These are phyloP conservation scores for Lactifluus subvellereus DNA, from an alignment of 768 basidiomycete genomes.

Conservation along the genomic window DNA sequence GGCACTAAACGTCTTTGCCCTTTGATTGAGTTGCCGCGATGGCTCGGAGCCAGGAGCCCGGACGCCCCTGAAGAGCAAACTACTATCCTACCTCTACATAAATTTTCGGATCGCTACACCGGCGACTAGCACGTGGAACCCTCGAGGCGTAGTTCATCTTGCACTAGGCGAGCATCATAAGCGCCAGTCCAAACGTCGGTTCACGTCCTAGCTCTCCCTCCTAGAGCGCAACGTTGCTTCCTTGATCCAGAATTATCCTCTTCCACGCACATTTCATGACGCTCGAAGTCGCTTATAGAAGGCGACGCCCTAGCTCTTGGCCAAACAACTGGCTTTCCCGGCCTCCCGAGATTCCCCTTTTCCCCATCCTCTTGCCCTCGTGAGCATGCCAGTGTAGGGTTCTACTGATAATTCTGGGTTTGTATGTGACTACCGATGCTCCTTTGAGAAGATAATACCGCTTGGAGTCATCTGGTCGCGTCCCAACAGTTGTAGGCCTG, in stretches of 20 bases:
- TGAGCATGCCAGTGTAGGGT: neutral
- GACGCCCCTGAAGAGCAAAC: neutral
- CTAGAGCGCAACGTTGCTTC: neutral
- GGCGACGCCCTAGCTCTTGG: neutral
- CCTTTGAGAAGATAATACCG: neutral
- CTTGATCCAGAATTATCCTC: neutral
- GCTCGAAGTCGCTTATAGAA: neutral
- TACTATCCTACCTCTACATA: neutral
- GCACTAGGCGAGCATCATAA: neutral
- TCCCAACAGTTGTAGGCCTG: conserved; percentile 14
- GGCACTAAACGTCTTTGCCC: neutral
- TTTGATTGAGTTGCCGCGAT: neutral
- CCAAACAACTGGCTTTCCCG: neutral
- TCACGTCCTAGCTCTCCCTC: neutral
- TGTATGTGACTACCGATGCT: neutral
- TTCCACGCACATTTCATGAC: conserved; percentile 10
- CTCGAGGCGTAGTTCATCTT: too few relatives aligned
- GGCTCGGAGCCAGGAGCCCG: neutral
- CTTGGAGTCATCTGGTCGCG: neutral
- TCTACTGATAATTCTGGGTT: neutral
- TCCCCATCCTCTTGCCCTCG: neutral
- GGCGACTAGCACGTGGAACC: neutral
- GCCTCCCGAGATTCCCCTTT: neutral
- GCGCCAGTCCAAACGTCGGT: conserved; percentile 1
- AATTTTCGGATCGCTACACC: neutral